phyloP scores from a whole-genome alignment of 345 rosid species.

The Turnera subulata region DNA sequence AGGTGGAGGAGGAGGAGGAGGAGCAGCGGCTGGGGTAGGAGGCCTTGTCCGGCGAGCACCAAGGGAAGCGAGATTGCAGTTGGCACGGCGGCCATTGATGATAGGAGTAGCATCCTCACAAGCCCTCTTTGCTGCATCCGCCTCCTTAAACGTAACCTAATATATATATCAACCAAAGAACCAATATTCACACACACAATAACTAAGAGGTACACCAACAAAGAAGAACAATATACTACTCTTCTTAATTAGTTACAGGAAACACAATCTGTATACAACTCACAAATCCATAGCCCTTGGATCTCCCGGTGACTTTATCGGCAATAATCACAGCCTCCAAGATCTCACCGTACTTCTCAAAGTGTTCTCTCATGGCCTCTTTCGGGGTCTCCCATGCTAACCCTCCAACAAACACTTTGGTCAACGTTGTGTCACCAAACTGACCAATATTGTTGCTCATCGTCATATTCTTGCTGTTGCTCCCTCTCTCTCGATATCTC shows the following conservation, averaged over 20 bases:
- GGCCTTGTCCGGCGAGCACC: slow-evolving; percentile 83
- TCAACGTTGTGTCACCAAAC: slow-evolving; percentile 87
- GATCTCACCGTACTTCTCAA: slow-evolving; percentile 86
- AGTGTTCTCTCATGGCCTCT: slow-evolving; percentile 79
- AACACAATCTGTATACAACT: slow-evolving; percentile 4
- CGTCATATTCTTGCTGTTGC: slow-evolving; percentile 28
- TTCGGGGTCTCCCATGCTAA: slow-evolving; percentile 95
- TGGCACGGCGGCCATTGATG: slow-evolving; percentile 93
- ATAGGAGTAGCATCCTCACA: slow-evolving; percentile 79
- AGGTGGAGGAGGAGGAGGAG: slow-evolving; percentile 38
- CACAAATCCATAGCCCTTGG: slow-evolving; percentile 99
- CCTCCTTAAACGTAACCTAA: slow-evolving; percentile 94
- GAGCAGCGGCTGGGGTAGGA: slow-evolving; percentile 21
- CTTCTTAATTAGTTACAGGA: neutral
- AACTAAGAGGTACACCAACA: neutral
- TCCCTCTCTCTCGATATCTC: no score
- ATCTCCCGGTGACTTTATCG: slow-evolving; percentile 84
- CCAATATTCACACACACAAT: neutral
- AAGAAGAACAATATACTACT: neutral
- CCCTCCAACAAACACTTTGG: slow-evolving; percentile 96
- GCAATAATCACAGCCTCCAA: slow-evolving; percentile 92
- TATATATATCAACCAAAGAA: neutral
- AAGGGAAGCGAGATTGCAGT: slow-evolving; percentile 91
- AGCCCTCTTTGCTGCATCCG: slow-evolving; percentile 77
- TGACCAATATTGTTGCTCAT: slow-evolving; percentile 50